Evolutionary conservation across 2,329 filamentous ascomycete genomes (phyloP), one percentile per base, ranked within the genome.

Genomic region (Penicillium sp.): DNA sequence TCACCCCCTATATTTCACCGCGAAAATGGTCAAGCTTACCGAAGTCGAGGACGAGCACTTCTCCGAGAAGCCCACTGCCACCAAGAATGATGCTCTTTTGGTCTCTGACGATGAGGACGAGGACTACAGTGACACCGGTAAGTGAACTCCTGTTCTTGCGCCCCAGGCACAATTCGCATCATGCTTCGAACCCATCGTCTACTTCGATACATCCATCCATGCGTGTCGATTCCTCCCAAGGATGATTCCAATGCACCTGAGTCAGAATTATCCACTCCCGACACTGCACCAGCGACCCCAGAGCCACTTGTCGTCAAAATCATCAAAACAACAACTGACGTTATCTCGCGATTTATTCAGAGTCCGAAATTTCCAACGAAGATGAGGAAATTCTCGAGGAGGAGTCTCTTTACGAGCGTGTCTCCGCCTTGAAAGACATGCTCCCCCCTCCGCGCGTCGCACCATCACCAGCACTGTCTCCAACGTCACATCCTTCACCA

Each of bases 21-120:
- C 57, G 66, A 73, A 75, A 67, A 96, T 97, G 93, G 93, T 97
- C 75, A 90, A 93, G 77, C 89, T 97, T 71, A 89, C 90, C 72
- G 93, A 97, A 81, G 93, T 97, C 70, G 87, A 95, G 72, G 93
- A 97, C 73, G 92, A 96, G 82, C 89, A 95, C 77, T 95, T 96
- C 81, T n/a, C 21, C 73, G 78, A 82, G 65, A 86, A 88, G 74
- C 77, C 81, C 63, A 86, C 88, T 68, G 77, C 85, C 57, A 71
- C 74, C 60, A 79, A 80, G 61, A 80, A 83, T 52, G 84, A 86
- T 54, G 86, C 69, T 44, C 68, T 77, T 50, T 63, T 78, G 42
- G 66, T 66, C 36, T 74, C 72, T 45, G 75, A 78, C 53, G 72
- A 91, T 63, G 87, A 94, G 41, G 82, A 39, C 18, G 36, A 84